Percentiles rank a stretch among this genome's conserved stretches.
Conservation (phyloP, 257 asterid genomes). For the Solanum tarijense region DNA sequence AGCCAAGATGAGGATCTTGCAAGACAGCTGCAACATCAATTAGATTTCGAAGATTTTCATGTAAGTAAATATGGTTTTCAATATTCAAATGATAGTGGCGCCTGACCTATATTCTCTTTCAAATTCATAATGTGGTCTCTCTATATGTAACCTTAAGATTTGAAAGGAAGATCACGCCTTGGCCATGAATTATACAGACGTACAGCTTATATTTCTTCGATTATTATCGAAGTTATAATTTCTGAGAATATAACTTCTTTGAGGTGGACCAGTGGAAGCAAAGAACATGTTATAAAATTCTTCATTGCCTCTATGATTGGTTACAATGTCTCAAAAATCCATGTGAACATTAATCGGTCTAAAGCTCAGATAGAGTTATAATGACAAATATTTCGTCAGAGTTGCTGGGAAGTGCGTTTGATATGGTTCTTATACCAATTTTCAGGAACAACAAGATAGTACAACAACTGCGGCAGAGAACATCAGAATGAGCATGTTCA, state of each 20-base stretch:
- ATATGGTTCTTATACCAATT: not conserved
- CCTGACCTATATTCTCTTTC: not conserved
- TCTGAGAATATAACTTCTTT: not conserved
- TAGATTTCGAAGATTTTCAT: constrained; percentile 65
- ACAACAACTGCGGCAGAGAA: constrained; percentile 36
- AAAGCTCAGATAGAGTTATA: not conserved
- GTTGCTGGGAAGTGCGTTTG: not conserved
- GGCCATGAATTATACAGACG: not conserved
- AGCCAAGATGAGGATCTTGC: constrained; percentile 80
- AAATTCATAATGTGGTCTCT: not conserved
- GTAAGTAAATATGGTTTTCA: constrained; percentile 20
- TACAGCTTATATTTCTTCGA: not conserved
- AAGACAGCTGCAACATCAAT: constrained; percentile 66
- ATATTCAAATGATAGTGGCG: not conserved
- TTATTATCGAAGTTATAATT: not conserved
- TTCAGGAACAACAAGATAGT: constrained; percentile 41
- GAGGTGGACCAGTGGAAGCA: not conserved
- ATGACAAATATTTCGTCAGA: not conserved
- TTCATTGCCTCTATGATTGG: not conserved
- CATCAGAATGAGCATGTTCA: constrained; percentile 72
- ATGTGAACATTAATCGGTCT: not conserved
- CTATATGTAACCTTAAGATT: not conserved
- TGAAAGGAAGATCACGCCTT: not conserved
- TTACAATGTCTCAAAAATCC: not conserved
- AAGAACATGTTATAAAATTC: not conserved